phyloP scores from a whole-genome alignment of 2,329 filamentous ascomycete species.

The Nigrospora osmanthi region DNA sequence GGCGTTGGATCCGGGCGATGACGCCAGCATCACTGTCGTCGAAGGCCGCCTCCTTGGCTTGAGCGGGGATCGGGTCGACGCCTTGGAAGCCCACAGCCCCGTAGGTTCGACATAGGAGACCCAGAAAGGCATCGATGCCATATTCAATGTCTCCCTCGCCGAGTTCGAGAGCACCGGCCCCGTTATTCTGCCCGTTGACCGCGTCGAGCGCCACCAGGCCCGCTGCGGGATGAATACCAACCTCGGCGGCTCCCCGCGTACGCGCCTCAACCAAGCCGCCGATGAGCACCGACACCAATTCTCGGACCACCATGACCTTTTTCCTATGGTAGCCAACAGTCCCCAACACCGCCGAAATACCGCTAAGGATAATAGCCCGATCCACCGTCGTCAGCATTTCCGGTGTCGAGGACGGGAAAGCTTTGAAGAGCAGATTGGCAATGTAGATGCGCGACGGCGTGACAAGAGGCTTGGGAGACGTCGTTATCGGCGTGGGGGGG shows the following conservation, averaged over 20 bases:
- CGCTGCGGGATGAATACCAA: slow-evolving; percentile 89
- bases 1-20: slow-evolving; percentile 49
- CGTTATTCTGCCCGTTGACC: slow-evolving; percentile 37
- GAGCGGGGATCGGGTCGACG: slow-evolving; percentile 5
- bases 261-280: slow-evolving; percentile 82
- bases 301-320: slow-evolving; percentile 82
- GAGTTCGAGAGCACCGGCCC: slow-evolving; percentile 50
- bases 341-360: slow-evolving; percentile 80
- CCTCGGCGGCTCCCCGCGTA: slow-evolving; percentile 89
- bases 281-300: slow-evolving; percentile 76
- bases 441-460: slow-evolving; percentile 56
- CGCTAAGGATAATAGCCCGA: slow-evolving; percentile 70
- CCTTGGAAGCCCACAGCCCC: slow-evolving; percentile 50
- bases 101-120: slow-evolving; percentile 53
- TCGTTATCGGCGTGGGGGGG: slow-evolving; percentile 39
- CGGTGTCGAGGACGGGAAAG: slow-evolving; percentile 59
- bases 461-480: slow-evolving; percentile 48
- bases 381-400: slow-evolving; percentile 67
- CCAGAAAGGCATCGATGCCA: slow-evolving; percentile 57
- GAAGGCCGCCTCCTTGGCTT: not conserved
- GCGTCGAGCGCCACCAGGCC: slow-evolving; percentile 68
- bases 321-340: slow-evolving; percentile 76
- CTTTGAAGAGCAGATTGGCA: slow-evolving; percentile 56
- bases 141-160: slow-evolving; percentile 58
- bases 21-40: slow-evolving; percentile 44